Evolutionary conservation across 352 stramenopile species (phyloP), one percentile per base, ranked within the genome.

Genomic region (Phytophthora cryptogea): DNA sequence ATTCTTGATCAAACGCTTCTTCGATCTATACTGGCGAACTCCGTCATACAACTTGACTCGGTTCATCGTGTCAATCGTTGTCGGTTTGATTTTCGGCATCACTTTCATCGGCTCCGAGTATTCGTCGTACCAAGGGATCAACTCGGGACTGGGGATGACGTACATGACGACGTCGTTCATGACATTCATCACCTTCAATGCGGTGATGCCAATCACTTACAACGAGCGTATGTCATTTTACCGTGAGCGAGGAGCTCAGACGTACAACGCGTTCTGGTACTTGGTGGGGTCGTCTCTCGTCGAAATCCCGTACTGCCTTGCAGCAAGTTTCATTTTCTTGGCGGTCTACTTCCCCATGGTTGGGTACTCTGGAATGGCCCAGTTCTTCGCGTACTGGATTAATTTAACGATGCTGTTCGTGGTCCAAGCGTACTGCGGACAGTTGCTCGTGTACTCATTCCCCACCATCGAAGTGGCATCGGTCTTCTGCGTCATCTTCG

Each of bases 131-230:
- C 54, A 59, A 26, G 65, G 61, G 0, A 39, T 72, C 41, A 74
- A 76, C 13, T 66, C 65, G 11, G 50, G 68, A 5, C 52, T 94
- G 20, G 78, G 78, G n/a, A 75, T 88, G 7, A 83, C 91, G n/a
- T 96, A 91, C 59, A 70, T 86, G 5, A 73, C 75, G 8, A 78
- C 86, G 11, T 54, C 43, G 5, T 54, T 54, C 54, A 61, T 61
- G n/a, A 61, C 33, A n/a, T 54, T 44, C 54, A 61, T 61, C 33
- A 61, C 54, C 4, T 61, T 61, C 16, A 61, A 54, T 26, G 54
- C 42, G 2, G 42, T 54, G 13, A 82, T 61, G 91, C 95, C 57
- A 63, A 89, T 51, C 28, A 35, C 42, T 10, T 61, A 47, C 26
- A 23, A 14, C 7, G 54, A 61, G 17, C 36, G 36, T 4, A 35